phyloP scores from a whole-genome alignment of 345 rosid species.

The Arabidopsis thaliana region DNA sequence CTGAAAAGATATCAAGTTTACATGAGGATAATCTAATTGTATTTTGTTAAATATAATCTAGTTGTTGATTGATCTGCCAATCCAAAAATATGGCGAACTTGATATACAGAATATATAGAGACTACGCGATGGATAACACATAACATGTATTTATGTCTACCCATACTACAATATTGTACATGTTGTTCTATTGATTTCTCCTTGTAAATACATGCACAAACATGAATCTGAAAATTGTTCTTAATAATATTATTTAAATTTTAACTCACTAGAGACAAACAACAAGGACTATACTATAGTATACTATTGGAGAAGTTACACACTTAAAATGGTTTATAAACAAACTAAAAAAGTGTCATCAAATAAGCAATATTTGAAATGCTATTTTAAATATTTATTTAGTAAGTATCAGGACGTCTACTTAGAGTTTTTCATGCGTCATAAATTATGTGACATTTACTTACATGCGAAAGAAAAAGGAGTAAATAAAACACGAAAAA shows the following conservation, averaged over 20 bases:
- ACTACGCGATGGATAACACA: neutral
- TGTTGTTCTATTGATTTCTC: neutral
- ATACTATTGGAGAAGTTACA: too few relatives aligned
- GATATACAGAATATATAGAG: neutral
- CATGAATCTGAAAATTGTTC: neutral
- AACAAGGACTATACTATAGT: too few relatives aligned
- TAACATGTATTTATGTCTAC: neutral
- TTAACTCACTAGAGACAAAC: neutral
- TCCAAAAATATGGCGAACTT: neutral
- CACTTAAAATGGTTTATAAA: too few relatives aligned
- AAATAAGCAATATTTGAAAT: too few relatives aligned
- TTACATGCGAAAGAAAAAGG: too few relatives aligned
- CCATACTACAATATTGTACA: neutral
- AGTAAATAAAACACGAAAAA: constrained; percentile 9
- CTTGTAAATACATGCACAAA: neutral
- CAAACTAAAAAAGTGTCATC: too few relatives aligned
- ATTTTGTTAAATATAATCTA: too few relatives aligned
- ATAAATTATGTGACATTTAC: too few relatives aligned
- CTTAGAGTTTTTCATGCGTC: too few relatives aligned
- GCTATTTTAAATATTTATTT: too few relatives aligned
- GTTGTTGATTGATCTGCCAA: neutral
- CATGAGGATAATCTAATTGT: neutral
- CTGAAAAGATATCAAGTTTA: neutral
- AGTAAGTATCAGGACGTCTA: too few relatives aligned
- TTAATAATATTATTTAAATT: neutral